Base-by-base conservation (phyloP, 345 rosid genomes). In the Dipteronia dyeriana region DNA sequence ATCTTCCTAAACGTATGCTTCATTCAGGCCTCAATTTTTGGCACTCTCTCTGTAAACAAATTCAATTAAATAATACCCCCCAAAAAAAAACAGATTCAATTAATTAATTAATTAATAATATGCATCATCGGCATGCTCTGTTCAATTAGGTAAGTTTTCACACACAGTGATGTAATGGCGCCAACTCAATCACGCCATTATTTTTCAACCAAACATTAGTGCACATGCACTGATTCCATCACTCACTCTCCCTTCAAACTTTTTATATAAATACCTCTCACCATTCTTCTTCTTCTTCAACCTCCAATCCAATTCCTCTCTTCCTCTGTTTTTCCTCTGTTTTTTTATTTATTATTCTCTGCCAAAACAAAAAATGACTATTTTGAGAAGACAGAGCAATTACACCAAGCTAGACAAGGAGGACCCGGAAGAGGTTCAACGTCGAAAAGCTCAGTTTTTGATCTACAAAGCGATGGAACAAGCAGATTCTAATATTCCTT, bases 371-470 rank as follows among this genome's bases (percentile, higher is more conserved):
- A 79, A 74, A 47, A 89, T 89, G 97, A 73, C 78, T 56, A 1
- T 82, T 19, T 43, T 75, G 84, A 85, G 77, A 26, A 84, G 73
- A 70, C 71, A 85, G 0, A 74, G 61, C 49, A 79, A 31, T 0
- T 95, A 95, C 88, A 79, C 94, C 38, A 91, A 82, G 86, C 11
- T 95, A 64, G 82, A 88, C 34, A 87, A 90, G 80, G 98, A 95
- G 76, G 94, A 89, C 76, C 92, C 90, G 0, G 90, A 93, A 73
- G 98, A 91, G 77, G 11, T 84, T 0, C 65, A 57, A 20, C 94
- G 84, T 65, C 76, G 91, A 67, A 73, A 88, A 83, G 97, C 98
- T 34, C 96, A 88, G 84, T 95, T 93, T 87, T 85, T 93, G 92
- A 90, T 95, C 77, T 89, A 93, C 88, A 93, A 88, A 79, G 88